These are phyloP conservation scores for Trichocladium uniseriatum DNA, from an alignment of 495 filamentous ascomycete genomes.

Conservation along the genomic window DNA sequence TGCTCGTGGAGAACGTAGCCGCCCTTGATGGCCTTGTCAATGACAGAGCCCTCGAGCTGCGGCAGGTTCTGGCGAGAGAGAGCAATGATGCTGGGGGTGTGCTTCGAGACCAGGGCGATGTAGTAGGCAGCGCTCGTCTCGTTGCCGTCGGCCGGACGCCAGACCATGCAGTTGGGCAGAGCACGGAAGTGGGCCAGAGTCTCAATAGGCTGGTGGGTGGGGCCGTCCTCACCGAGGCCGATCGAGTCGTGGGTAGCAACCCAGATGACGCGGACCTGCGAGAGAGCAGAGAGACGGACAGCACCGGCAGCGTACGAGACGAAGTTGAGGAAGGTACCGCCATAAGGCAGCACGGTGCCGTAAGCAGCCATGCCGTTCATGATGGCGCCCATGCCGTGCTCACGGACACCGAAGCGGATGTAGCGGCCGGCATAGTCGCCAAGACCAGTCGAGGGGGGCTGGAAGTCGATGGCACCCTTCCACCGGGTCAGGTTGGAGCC, in stretches of 20 bases:
- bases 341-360: conserved; percentile 87
- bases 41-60: conserved; percentile 85
- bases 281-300: conserved; percentile 86
- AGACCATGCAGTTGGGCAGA: conserved; percentile 99
- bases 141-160: conserved; percentile 98
- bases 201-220: conserved; percentile 98
- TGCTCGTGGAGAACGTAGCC: conserved; percentile 84
- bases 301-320: conserved; percentile 96
- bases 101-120: conserved; percentile 78
- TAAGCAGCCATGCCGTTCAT: conserved; percentile 98
- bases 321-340: conserved; percentile 98
- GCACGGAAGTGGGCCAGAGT: conserved; percentile 99
- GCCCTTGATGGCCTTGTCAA: conserved; percentile 84
- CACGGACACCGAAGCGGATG: conserved; percentile 92
- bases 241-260: conserved; percentile 99
- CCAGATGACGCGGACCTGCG: conserved; percentile 87
- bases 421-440: conserved; percentile 89
- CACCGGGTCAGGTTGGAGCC: conserved; percentile 97
- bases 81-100: conserved; percentile 86
- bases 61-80: conserved; percentile 98
- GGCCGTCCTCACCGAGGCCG: conserved; percentile 96
- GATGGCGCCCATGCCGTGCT: conserved; percentile 95
- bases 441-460: conserved; percentile 74
- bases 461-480: conserved; percentile 97
- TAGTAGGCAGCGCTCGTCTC: conserved; percentile 98